Percentiles rank a stretch among this genome's conserved stretches.
Conservation (phyloP, 2,329 filamentous ascomycete genomes). For the Nectriaceae sp. region DNA sequence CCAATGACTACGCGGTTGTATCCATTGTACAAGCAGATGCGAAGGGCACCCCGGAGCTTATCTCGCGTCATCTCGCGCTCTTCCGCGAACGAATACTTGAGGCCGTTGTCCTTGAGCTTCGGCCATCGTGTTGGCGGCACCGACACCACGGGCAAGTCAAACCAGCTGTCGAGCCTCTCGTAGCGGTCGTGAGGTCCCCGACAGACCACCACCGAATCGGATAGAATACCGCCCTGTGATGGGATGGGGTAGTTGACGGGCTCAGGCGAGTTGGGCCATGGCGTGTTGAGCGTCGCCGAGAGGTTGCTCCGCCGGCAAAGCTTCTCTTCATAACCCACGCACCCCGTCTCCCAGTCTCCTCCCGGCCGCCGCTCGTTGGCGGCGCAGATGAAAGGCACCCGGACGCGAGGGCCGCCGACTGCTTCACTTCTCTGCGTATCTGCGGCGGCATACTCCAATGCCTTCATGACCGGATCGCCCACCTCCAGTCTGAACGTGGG, state of each 20-base stretch:
- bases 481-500: constrained; percentile 53
- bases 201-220: constrained; percentile 71
- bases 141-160: constrained; percentile 69
- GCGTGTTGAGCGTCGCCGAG: constrained; percentile 65
- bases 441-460: constrained; percentile 55
- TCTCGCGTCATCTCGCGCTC: constrained; percentile 72
- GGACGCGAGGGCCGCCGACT: constrained; percentile 34
- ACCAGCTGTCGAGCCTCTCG: constrained; percentile 56
- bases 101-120: constrained; percentile 68
- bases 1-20: constrained; percentile 62
- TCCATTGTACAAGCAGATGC: constrained; percentile 65
- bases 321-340: constrained; percentile 59
- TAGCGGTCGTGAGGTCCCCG: constrained; percentile 70
- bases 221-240: constrained; percentile 68
- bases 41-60: constrained; percentile 71
- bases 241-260: constrained; percentile 70
- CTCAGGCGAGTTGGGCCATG: constrained; percentile 50
- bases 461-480: constrained; percentile 61
- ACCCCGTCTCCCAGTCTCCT: constrained; percentile 76
- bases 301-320: constrained; percentile 75
- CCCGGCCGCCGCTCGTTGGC: constrained; percentile 77
- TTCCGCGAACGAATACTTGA: constrained; percentile 69
- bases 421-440: constrained; percentile 41
- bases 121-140: constrained; percentile 72
- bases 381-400: constrained; percentile 68